Evolutionary conservation across 2,329 filamentous ascomycete species (phyloP), one percentile per base, ranked within the genome.

Genomic region (Trichoderma koningii): DNA sequence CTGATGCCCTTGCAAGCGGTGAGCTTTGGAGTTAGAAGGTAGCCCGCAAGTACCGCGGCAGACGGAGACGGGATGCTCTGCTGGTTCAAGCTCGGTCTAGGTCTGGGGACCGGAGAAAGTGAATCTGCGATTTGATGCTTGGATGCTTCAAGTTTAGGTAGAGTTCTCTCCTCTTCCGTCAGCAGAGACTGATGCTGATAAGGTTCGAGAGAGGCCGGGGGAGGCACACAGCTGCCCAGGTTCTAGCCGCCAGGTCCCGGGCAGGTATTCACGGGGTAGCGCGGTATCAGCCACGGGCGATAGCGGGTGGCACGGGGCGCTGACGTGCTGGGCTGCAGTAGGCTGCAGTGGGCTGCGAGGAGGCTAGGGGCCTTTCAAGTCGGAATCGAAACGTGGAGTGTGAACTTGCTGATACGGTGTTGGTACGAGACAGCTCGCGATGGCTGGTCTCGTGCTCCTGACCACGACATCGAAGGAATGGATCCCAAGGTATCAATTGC

Each of bases 181-280:
- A 50, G 52, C 47, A 41, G 23, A 38, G 41, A 59, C 17, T 30
- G 41, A 42, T 21, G 44, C 44, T 64, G 52, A 57, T 64, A 56
- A 64, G 55, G 52, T 64, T 64, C 50, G 44, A 2, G 62, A 56
- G 38, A 52, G 28, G 47, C 51, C 52, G 50, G 60, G 60, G 28
- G 61, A 52, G 62, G 53, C 60, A 47, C 30, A 28, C 30, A 51
- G 47, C 21, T 51, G 50, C 21, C 21, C 21, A 47, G 55, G 44
- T 30, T 30, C 5, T 34, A 17, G 59, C 23, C 12, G 34, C 34
- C 34, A 38, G 45, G 59, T 52, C 17, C 17, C 42, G 12, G 38
- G 17, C 21, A 53, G 30, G 59, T 62, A 62, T 48, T 34, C 10
- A 34, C 15, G 12, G 42, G 56, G 45, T 51, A 51, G 45, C 19